Evolutionary conservation across 2,329 filamentous ascomycete species (phyloP).

Genomic region (Fusarium brachygibbosum): DNA sequence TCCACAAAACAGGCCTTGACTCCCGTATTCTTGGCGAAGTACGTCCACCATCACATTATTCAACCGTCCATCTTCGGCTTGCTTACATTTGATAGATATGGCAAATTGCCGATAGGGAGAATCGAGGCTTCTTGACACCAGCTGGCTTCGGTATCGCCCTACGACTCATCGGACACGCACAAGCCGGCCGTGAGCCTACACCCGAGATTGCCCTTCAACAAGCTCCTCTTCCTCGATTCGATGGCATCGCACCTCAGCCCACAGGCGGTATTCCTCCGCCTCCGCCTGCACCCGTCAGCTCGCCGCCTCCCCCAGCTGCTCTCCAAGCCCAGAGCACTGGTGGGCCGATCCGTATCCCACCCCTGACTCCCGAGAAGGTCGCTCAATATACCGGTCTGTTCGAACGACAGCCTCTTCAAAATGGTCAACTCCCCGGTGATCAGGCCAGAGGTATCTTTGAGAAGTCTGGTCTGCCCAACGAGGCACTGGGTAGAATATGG

Average conservation of each 20-base stretch:
- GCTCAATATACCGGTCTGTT: constrained; percentile 91
- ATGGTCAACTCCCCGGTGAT: constrained; percentile 79
- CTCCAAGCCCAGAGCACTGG: constrained; percentile 72
- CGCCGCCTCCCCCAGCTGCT: constrained; percentile 64
- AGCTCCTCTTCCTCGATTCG: constrained; percentile 92
- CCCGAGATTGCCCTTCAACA: constrained; percentile 85
- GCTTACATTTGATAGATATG: constrained; percentile 77
- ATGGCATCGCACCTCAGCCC: constrained; percentile 71
- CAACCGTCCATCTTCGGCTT: background rate
- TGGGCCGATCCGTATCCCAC: constrained; percentile 86
- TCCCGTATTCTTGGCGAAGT: constrained; percentile 90
- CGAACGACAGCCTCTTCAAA: constrained; percentile 86
- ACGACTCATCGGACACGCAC: constrained; percentile 94
- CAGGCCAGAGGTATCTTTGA: constrained; percentile 95
- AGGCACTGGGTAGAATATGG: constrained; percentile 95
- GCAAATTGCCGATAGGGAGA: constrained; percentile 98
- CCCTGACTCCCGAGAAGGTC: constrained; percentile 88
- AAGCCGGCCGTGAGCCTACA: constrained; percentile 85
- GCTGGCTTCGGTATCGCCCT: constrained; percentile 94
- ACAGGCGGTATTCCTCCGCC: constrained; percentile 61
- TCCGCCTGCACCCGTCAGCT: constrained; percentile 49
- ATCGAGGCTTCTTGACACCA: constrained; percentile 91
- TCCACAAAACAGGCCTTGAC: constrained; percentile 92
- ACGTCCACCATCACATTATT: constrained; percentile 52
- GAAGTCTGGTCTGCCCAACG: constrained; percentile 89